Base-by-base conservation (phyloP, 2,329 filamentous ascomycete species). In the Bisporella sp. region DNA sequence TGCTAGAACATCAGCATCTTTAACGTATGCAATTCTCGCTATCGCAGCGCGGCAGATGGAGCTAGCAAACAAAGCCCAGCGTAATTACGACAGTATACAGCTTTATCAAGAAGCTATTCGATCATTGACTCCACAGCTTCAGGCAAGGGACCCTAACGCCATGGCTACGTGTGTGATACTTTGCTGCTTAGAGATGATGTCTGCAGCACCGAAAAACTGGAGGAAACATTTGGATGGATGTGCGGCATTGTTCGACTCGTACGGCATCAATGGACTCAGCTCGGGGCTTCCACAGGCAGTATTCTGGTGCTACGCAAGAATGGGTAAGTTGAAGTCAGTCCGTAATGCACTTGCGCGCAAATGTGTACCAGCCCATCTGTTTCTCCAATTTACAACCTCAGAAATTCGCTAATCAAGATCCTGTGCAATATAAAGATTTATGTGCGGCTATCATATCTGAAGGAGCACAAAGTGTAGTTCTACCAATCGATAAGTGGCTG, bases 251-350 rank as follows among this genome's bases (percentile, higher is more conserved):
- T 73, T 81, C 28, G 70, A 73, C 52, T 70, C 73, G 1, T 71
- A 74, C 50, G 70, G 68, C 2, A 73, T 81, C 5, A 70, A 75
- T 37, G 78, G 77, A 0, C 70, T 77, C 4, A 68, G 69, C 5
- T 67, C 68, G 4, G 73, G 73, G 0, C 58, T 75, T 12, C 59
- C 71, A 11, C 74, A 77, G 55, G 76, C 76, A 0, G 66, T 80
- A 0, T 81, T 80, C 54, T 81, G 77, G 77, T 79, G 75, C 55
- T 80, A 78, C 57, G 76, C 74, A 0, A 68, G 77, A 41, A 80
- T 80, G 75, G 66, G 49, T 54, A 32, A 32, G 51, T 29, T 43
- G 21, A 42, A 29, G 21, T 21, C 21, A 21, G 21, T 21, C 21
- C 3, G 21, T 21, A 3, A 21, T 3, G 21, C 3, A 21, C 21